These are phyloP conservation scores for Xylariaceae sp. DNA, from an alignment of 2,329 filamentous ascomycete genomes.

Conservation along the genomic window DNA sequence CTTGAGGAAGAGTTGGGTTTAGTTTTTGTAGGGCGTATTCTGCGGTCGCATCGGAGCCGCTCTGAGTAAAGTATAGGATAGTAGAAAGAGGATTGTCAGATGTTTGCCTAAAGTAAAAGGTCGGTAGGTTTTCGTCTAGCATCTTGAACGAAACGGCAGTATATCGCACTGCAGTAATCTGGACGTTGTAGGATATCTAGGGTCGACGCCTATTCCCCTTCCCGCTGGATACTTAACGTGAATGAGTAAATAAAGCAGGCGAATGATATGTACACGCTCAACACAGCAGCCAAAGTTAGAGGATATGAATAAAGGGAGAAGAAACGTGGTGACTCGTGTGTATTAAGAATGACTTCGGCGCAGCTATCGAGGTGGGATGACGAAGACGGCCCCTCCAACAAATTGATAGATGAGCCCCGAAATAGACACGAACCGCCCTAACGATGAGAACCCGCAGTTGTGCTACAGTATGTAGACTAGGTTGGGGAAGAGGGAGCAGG, in stretches of 20 bases:
- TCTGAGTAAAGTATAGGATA: conserved; percentile 67
- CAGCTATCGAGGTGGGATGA: conserved; percentile 18
- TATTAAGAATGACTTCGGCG: neutral
- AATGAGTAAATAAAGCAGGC: too few species aligned
- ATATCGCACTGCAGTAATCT: too few species aligned
- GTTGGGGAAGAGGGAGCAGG: neutral
- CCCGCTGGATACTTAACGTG: neutral
- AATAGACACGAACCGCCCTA: conserved; percentile 10
- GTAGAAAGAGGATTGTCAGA: conserved; percentile 62
- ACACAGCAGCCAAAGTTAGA: neutral
- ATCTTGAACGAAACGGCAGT: conserved; percentile 54
- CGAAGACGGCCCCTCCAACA: conserved; percentile 21
- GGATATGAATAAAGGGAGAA: neutral
- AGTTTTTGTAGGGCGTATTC: conserved; percentile 82
- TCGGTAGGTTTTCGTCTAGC: conserved; percentile 95
- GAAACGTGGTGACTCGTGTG: neutral
- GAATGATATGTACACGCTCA: neutral
- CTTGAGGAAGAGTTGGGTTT: conserved; percentile 71
- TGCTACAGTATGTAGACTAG: too few species aligned
- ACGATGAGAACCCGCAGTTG: too few species aligned
- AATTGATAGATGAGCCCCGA: conserved; percentile 13
- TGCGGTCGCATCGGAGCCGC: conserved; percentile 80
- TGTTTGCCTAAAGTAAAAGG: conserved; percentile 61
- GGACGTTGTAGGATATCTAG: neutral
- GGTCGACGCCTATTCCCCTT: neutral